These are phyloP conservation scores for Petasospora rhodanensis DNA, from an alignment of 1,139 yeast species.

Conservation along the genomic window DNA sequence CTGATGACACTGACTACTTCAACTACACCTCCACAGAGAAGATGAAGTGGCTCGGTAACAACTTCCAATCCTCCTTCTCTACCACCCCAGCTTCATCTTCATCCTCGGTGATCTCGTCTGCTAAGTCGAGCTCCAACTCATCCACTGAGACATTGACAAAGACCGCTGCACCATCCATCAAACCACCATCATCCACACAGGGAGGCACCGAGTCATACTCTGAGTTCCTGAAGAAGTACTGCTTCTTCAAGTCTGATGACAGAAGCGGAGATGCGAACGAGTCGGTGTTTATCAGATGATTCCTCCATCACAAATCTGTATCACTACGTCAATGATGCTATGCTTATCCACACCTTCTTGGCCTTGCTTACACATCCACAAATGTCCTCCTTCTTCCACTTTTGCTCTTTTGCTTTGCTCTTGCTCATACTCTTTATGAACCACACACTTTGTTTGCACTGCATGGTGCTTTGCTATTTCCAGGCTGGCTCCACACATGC, in stretches of 20 bases:
- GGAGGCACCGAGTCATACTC: slow-evolving; percentile 16
- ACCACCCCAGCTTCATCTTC: slow-evolving; percentile 11
- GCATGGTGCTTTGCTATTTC: no score
- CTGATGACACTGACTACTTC: slow-evolving; percentile 26
- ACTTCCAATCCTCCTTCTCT: slow-evolving; percentile 9
- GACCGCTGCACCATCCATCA: neutral
- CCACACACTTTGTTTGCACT: no score
- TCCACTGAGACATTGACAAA: slow-evolving; percentile 8
- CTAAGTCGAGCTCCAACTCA: slow-evolving; percentile 6
- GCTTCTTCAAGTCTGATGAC: slow-evolving; percentile 23
- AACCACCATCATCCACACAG: slow-evolving; percentile 7
- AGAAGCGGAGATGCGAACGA: slow-evolving; percentile 8
- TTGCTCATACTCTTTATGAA: no score
- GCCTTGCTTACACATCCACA: no score
- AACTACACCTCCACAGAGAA: slow-evolving; percentile 15
- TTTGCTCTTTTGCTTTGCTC: no score
- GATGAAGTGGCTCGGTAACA: slow-evolving; percentile 10
- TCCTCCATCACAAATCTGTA: slow-evolving; percentile 1
- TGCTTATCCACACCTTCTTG: no score
- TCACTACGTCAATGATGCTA: slow-evolving; percentile 5
- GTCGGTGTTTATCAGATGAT: slow-evolving; percentile 14
- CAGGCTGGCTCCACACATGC: no score
- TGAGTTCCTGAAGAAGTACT: slow-evolving; percentile 25
- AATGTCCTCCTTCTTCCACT: no score
- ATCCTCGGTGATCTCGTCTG: slow-evolving; percentile 4